Evolutionary conservation across 176 grass and related monocot genomes (phyloP).

Genomic region (Melocanna baccifera): DNA sequence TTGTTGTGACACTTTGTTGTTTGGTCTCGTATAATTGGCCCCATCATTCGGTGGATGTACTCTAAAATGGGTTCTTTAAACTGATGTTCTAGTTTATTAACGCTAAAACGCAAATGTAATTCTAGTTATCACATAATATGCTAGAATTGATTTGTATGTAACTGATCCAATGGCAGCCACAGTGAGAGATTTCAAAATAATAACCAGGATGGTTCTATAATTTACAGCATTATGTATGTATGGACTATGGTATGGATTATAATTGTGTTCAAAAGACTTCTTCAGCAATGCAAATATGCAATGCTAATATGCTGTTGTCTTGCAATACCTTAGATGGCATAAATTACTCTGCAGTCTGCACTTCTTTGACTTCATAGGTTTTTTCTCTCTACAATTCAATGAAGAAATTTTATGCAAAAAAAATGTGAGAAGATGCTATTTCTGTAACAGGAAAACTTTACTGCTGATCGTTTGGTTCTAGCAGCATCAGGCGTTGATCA

Average conservation of each 20-base stretch:
- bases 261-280: not conserved
- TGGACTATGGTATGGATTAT: not conserved
- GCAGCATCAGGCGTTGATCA: conserved; percentile 85
- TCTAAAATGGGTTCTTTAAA: not conserved
- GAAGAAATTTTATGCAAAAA: not conserved
- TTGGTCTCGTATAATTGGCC: not conserved
- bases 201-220: not conserved
- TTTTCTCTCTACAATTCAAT: not conserved
- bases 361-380: not conserved
- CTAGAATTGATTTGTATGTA: not conserved
- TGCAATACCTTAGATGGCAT: not conserved
- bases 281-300: not conserved
- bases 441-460: conserved; percentile 71
- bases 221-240: not conserved
- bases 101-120: not conserved
- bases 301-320: conserved; percentile 5
- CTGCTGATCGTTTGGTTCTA: conserved; percentile 79
- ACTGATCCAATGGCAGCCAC: not conserved
- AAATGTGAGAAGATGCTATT: not conserved
- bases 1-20: not conserved
- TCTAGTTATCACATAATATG: not conserved
- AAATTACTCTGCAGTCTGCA: not conserved
- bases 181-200: not conserved
- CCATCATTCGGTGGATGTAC: not conserved
- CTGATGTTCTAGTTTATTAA: not conserved